These are phyloP conservation scores for Tolypocladium amazonense DNA, from an alignment of 2,329 filamentous ascomycete genomes.

Conservation along the genomic window DNA sequence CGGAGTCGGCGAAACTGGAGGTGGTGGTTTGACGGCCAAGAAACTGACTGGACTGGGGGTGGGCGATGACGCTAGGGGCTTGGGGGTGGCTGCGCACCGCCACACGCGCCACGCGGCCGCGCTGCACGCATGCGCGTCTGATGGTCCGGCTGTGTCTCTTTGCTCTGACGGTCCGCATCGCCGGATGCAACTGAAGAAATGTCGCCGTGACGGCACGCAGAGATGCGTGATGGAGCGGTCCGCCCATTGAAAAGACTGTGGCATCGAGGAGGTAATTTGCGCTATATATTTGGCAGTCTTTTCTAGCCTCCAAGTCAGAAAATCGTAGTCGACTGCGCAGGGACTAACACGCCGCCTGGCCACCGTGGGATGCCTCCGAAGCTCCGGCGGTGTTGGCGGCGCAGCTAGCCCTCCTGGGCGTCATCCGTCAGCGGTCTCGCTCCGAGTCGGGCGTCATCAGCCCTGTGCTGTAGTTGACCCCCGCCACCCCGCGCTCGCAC, in stretches of 20 bases:
- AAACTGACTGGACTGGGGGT: neutral
- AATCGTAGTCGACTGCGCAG: no score
- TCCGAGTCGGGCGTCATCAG: neutral
- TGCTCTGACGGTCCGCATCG: neutral
- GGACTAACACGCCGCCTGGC: neutral
- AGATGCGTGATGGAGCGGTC: neutral
- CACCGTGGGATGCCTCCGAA: neutral
- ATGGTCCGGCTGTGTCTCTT: neutral
- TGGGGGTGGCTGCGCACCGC: conserved; percentile 7
- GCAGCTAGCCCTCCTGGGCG: neutral
- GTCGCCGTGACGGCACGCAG: neutral
- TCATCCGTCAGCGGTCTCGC: neutral
- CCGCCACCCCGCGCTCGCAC: neutral
- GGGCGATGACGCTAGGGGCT: neutral
- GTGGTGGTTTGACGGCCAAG: neutral
- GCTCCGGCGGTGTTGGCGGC: neutral
- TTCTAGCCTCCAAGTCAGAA: no score
- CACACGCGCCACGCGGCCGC: conserved; percentile 12
- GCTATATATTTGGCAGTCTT: neutral
- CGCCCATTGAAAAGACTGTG: neutral
- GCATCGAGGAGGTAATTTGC: neutral
- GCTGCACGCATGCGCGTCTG: neutral
- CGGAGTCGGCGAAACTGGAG: neutral
- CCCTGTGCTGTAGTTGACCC: neutral
- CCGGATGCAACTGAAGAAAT: no score